Evolutionary conservation across 495 filamentous ascomycete species (phyloP).

Genomic region (Neurospora sp.): DNA sequence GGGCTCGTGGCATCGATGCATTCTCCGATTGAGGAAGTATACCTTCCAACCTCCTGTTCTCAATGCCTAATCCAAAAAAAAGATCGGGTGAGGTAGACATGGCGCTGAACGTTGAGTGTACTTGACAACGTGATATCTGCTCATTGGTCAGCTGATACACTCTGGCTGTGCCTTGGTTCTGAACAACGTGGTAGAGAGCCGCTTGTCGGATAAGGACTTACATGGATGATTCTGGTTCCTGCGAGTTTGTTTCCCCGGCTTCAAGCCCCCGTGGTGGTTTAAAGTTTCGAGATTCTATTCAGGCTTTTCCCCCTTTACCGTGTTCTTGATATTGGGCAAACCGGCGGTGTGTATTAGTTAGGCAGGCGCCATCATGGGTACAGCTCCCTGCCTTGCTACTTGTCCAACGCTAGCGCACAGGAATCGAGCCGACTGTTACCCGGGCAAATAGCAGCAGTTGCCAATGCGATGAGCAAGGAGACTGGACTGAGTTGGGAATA

Average conservation of each 20-base stretch:
- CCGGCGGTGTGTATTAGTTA: neutral
- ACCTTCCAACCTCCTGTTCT: neutral
- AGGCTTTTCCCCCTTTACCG: neutral
- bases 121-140: neutral
- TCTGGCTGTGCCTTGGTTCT: no score
- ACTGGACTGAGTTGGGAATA: neutral
- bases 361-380: neutral
- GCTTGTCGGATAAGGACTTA: neutral
- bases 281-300: neutral
- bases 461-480: neutral
- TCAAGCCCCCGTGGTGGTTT: neutral
- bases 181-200: neutral
- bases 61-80: neutral
- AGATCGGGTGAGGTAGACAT: neutral
- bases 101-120: neutral
- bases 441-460: neutral
- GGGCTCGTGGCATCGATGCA: neutral
- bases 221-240: neutral
- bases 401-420: neutral
- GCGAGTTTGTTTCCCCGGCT: neutral
- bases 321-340: neutral
- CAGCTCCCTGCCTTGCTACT: neutral
- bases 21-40: neutral
- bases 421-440: neutral
- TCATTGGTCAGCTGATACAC: neutral